Evolutionary conservation across 129 eudicot species (phyloP), one percentile per base, ranked within the genome.

Genomic region (Ambrosia trifida): DNA sequence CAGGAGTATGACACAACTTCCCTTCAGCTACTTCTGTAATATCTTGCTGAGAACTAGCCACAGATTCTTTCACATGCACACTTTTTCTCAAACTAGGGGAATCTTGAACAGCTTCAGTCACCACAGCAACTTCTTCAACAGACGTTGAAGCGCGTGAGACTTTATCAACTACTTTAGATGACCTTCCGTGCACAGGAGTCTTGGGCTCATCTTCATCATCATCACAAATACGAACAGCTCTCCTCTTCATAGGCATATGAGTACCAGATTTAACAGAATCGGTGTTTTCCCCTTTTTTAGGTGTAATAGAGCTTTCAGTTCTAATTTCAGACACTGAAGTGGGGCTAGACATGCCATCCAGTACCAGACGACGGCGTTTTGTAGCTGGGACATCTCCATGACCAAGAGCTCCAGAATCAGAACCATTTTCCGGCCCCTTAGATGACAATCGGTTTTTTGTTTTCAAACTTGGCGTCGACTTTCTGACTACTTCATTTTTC

Each of bases 171-270:
- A 79, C 87, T 64, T 50, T 60, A 6, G 72, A 43, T 64, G 81
- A 70, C 70, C 84, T 82, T 78, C 92, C 98, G 76, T 93, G 98
- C 31, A 93, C 83, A 3, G 98, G 98, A 44, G 98, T 93, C 77
- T 87, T 93, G 49, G 98, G 89, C 76, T 73, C 81, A 68, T 88
- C 95, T n/a, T 80, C 89, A 52, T 89, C 96, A 20, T 84, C 88
- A 35, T 80, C 96, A 69, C 63, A 85, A 10, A 87, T 70, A 76
- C 90, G 86, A 71, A 93, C 96, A 66, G 96, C 96, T 82, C 95
- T 89, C 41, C 95, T 86, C 79, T 86, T 91, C 57, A 31, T 41
- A 24, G 84, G 75, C 19, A 53, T 31, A 58, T 79, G 87, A 78
- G 68, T 35, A 45, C 53, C 77, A 63, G 85, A 74, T 72, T 66